These are phyloP conservation scores for Coccomyxa subellipsoidea DNA, from an alignment of 163 green algal genomes.

Conservation along the genomic window DNA sequence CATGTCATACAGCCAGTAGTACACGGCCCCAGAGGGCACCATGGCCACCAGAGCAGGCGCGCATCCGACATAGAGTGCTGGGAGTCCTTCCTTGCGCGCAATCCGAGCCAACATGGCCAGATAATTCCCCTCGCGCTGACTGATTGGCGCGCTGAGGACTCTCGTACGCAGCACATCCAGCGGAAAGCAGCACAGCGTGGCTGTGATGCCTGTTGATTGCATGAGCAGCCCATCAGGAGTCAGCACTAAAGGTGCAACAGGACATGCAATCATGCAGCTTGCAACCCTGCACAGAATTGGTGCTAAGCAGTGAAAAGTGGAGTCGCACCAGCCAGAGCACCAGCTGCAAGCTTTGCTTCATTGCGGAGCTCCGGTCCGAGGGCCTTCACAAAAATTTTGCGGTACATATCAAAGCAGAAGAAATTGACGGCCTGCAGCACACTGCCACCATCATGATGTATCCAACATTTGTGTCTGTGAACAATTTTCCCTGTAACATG, in stretches of 20 bases:
- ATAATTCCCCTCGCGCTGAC: background rate
- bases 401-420: conserved; percentile 75
- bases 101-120: background rate
- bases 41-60: conserved; percentile 66
- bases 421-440: conserved; percentile 77
- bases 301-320: background rate
- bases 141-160: conserved; percentile 34
- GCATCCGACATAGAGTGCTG: conserved; percentile 36
- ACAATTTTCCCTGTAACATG: no score
- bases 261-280: no score
- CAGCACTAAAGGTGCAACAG: no score
- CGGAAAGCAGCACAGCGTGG: conserved; percentile 72
- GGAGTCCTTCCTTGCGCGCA: background rate
- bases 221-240: background rate
- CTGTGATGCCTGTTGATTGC: conserved; percentile 54
- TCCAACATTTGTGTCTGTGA: no score
- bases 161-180: conserved; percentile 78
- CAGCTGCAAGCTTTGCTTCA: background rate
- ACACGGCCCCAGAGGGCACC: conserved; percentile 66
- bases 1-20: conserved; percentile 71
- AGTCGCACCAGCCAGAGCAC: background rate
- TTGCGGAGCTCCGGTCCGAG: background rate
- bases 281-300: no score
- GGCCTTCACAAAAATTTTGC: conserved; percentile 28
- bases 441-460: no score